These are phyloP conservation scores for Platanthera zijinensis DNA, from an alignment of 106 monocot species.

Conservation along the genomic window DNA sequence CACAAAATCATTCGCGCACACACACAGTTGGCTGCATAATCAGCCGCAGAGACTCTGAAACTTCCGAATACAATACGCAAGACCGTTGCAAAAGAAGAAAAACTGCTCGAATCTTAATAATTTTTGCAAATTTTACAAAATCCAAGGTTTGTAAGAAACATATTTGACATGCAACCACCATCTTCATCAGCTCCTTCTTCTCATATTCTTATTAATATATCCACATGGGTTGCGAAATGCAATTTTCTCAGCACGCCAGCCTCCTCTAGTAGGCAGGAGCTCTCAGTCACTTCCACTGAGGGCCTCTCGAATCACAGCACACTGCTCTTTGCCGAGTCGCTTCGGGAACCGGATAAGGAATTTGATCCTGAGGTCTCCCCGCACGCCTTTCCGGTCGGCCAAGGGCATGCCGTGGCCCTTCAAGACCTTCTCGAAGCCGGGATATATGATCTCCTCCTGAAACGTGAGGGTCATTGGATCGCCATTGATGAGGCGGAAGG, in stretches of 20 bases:
- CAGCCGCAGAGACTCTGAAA: no score
- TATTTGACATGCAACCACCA: no score
- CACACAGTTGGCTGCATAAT: no score
- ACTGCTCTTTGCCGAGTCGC: background rate
- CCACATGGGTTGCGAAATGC: background rate
- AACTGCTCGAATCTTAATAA: no score
- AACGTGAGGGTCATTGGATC: conserved; percentile 53
- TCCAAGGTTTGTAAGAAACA: no score
- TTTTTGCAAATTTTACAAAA: no score
- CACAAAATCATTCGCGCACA: no score
- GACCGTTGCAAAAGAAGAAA: no score
- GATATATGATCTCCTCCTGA: conserved; percentile 47
- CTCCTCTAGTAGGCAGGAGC: background rate
- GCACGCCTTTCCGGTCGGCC: conserved; percentile 25
- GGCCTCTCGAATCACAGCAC: background rate
- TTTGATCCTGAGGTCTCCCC: conserved; percentile 58
- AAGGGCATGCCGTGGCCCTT: conserved; percentile 67
- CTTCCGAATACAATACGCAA: no score
- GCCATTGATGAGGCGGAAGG: conserved; percentile 42
- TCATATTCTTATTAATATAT: background rate
- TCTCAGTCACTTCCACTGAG: background rate
- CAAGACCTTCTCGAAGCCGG: conserved; percentile 64
- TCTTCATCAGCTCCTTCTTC: no score
- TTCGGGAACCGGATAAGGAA: conserved; percentile 11
- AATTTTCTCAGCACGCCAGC: background rate